Base-by-base conservation (phyloP, 179 eudicot species). In the Beta lomatogona region DNA sequence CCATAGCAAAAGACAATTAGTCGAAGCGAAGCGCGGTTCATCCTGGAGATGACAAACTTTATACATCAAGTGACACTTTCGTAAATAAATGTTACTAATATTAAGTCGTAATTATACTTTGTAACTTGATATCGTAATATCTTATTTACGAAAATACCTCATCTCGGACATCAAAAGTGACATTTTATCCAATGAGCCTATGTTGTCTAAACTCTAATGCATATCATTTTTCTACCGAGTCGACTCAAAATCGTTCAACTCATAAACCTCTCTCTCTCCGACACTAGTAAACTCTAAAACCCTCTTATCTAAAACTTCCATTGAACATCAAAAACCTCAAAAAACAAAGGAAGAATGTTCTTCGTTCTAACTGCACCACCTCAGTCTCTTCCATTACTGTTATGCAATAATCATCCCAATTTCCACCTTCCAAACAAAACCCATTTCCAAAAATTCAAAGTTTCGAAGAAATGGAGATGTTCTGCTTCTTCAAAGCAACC, bases 401-500 rank as follows among this genome's bases (percentile, higher is more conserved):
- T 79, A 53, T 69, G 59, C 82, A 16, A 82, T 10, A 50, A 45
- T n/a, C 71, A 31, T 31, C 41, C 68, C 28, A 74, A 73, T 6
- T 76, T 81, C 28, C 71, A 70, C 8, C 44, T 64, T 53, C 81
- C 22, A 63, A 71, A n/a, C 3, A 77, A 45, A 57, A 61, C 80
- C n/a, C 76, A 83, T 28, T 68, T 83, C 53, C 80, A 28, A 18
- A 77, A 25, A 75, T 0, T 79, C 53, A 79, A 82, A 52, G 46
- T n/a, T 54, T 22, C 87, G 12, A 67, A 59, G 5, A 85, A 82
- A 77, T 88, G 86, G 89, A 87, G 82, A 79, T 89, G 89, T 70
- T 89, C 88, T 5, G 81, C 86, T 76, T 81, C 83, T 71, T 53
- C 85, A 71, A 79, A 85, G 75, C 84, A 83, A 69, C 80, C 91